A percentile compares a stretch with the other conserved stretches of the same genome.
These are phyloP conservation scores for Cucumis cinereus DNA, from an alignment of 306 rosid genomes.

Conservation along the genomic window DNA sequence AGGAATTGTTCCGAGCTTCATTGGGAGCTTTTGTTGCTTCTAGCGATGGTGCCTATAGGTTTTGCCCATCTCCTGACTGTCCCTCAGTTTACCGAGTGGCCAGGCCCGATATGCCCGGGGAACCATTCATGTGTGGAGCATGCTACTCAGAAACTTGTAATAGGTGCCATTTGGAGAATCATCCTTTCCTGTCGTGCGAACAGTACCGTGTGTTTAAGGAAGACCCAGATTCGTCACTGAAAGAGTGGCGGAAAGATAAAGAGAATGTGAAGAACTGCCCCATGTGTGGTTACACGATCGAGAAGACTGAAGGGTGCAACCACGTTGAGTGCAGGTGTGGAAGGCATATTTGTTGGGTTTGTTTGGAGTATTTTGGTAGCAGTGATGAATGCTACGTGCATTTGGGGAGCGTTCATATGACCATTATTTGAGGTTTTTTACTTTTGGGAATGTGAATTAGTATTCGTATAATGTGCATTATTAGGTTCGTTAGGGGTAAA, in stretches of 20 bases:
- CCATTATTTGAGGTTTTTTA: slow-evolving; percentile 25
- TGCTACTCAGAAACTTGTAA: slow-evolving; percentile 82
- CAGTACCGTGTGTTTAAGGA: slow-evolving; percentile 56
- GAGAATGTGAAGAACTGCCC: slow-evolving; percentile 71
- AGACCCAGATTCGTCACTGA: slow-evolving; percentile 76
- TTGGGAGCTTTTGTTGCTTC: slow-evolving; percentile 59
- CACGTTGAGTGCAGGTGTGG: slow-evolving; percentile 82
- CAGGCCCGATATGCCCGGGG: slow-evolving; percentile 26
- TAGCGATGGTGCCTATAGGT: slow-evolving; percentile 49
- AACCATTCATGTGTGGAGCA: slow-evolving; percentile 69
- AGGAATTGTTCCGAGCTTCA: slow-evolving; percentile 79
- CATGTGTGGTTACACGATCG: slow-evolving; percentile 48
- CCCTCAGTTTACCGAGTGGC: slow-evolving; percentile 69
- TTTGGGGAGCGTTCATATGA: slow-evolving; percentile 48
- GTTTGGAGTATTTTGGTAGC: slow-evolving; percentile 40
- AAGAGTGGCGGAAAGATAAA: slow-evolving; percentile 68
- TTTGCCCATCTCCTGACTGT: slow-evolving; percentile 94
- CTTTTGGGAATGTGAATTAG: background rate
- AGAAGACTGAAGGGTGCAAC: slow-evolving; percentile 89
- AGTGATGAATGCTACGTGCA: slow-evolving; percentile 70
- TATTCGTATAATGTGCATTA: background rate
- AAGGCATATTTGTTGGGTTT: slow-evolving; percentile 85
- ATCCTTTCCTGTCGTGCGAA: slow-evolving; percentile 69
- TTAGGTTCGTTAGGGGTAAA: background rate
- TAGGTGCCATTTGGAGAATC: slow-evolving; percentile 76